Percentiles rank a stretch among this genome's conserved stretches.
Evolutionary conservation across 306 rosid species (phyloP).

Genomic region (Dryas alaskensis): DNA sequence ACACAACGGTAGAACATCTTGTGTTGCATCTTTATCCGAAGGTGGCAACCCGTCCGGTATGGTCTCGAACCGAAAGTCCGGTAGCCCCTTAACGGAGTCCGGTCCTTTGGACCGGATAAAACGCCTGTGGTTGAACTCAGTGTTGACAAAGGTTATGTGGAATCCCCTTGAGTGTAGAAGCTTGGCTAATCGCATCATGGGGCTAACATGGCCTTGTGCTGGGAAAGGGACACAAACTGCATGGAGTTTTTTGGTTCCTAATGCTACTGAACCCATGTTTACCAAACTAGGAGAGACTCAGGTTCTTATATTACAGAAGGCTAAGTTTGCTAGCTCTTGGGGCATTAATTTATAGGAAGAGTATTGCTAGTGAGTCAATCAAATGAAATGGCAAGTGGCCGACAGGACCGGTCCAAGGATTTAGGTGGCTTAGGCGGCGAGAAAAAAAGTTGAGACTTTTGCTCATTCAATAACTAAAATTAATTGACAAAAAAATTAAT

Average conservation of each 20-base stretch:
- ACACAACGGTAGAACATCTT: conserved; percentile 13
- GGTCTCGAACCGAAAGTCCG: conserved; percentile 25
- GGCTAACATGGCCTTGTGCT: conserved; percentile 23
- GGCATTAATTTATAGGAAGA: too few species aligned
- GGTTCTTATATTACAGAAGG: too few species aligned
- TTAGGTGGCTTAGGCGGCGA: too few species aligned
- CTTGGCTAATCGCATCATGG: conserved; percentile 19
- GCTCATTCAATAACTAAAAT: too few species aligned
- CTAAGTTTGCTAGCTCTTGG: too few species aligned
- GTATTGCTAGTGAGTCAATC: too few species aligned
- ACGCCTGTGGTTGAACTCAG: conserved; percentile 15
- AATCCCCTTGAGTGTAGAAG: conserved; percentile 15
- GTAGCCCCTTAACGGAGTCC: not conserved
- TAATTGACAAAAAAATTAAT: too few species aligned
- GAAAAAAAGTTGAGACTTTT: too few species aligned
- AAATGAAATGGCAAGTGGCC: too few species aligned
- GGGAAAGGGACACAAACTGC: conserved; percentile 17
- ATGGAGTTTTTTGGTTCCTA: conserved; percentile 8
- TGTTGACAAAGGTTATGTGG: conserved; percentile 23
- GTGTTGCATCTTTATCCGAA: conserved; percentile 21
- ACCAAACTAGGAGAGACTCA: too few species aligned
- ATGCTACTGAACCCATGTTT: not conserved
- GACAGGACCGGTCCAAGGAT: too few species aligned
- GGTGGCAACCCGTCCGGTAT: conserved; percentile 25
- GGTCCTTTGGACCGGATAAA: not conserved